Conservation (phyloP, 2,329 filamentous ascomycete species). For the Fusarium neocosmosporiellum region DNA sequence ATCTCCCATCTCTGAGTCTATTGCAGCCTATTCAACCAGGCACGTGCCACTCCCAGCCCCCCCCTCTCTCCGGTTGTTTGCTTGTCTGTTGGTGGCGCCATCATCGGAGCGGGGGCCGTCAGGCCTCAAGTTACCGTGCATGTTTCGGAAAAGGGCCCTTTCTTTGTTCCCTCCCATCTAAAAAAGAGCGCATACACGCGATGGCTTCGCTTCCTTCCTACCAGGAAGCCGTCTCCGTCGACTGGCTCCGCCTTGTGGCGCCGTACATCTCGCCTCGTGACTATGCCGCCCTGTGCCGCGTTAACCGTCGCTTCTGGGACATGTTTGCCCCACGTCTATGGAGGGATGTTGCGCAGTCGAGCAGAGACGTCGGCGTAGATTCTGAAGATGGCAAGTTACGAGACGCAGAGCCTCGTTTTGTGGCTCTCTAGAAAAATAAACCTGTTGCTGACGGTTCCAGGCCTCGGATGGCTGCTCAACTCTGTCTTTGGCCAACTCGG, state of each 20-base stretch:
- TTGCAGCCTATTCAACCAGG: neutral
- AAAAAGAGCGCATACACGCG: neutral
- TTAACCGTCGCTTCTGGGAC: constrained; percentile 58
- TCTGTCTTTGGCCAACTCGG: constrained; percentile 58
- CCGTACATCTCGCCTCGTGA: constrained; percentile 56
- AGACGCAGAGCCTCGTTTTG: neutral
- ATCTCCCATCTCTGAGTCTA: neutral
- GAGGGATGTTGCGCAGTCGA: constrained; percentile 59
- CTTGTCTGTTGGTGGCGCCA: neutral
- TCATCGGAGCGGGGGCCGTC: neutral
- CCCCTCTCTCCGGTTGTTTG: neutral
- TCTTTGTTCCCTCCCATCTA: neutral
- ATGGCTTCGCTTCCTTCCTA: constrained; percentile 63
- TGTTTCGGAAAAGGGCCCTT: neutral
- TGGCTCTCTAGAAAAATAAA: too few species aligned
- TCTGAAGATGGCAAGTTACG: constrained; percentile 57
- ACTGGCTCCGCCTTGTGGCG: constrained; percentile 63
- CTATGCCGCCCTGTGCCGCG: constrained; percentile 60
- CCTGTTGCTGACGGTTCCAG: constrained; percentile 46
- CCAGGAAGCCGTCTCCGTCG: constrained; percentile 57
- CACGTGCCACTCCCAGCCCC: neutral
- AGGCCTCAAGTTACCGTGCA: neutral
- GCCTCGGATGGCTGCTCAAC: constrained; percentile 60
- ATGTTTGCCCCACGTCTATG: constrained; percentile 65
- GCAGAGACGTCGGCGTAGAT: constrained; percentile 54